Evolutionary conservation across 495 filamentous ascomycete genomes (phyloP).

Genomic region (Rhizodiscina lignyota): DNA sequence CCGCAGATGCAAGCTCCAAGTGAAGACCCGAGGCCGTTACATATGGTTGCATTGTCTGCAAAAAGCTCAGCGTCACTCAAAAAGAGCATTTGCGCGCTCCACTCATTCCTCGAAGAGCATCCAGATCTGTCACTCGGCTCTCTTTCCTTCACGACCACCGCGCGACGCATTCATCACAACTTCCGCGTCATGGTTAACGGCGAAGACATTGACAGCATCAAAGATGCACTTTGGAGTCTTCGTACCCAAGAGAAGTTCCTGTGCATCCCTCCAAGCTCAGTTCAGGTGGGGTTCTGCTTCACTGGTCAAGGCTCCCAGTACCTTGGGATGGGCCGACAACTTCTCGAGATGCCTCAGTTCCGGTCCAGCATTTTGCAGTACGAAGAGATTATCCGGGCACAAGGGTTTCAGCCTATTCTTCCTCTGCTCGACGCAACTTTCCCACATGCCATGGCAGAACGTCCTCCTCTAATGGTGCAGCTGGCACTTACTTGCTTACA

Average conservation of each 20-base stretch:
- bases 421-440: constrained; percentile 13
- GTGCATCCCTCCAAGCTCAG: constrained; percentile 14
- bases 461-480: constrained; percentile 16
- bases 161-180: constrained; percentile 67
- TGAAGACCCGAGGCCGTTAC: constrained; percentile 32
- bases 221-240: constrained; percentile 16
- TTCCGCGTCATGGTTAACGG: constrained; percentile 49
- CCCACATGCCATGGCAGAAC: constrained; percentile 5
- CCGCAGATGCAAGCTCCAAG: constrained; percentile 18
- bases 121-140: constrained; percentile 31
- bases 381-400: constrained; percentile 13
- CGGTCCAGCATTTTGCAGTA: constrained; percentile 13
- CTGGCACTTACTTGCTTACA: constrained; percentile 19
- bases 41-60: constrained; percentile 40
- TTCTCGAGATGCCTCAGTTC: constrained; percentile 17
- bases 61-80: constrained; percentile 24
- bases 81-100: constrained; percentile 12
- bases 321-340: constrained; percentile 16
- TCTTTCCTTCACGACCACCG: constrained; percentile 69
- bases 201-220: constrained; percentile 23
- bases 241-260: constrained; percentile 16
- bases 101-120: constrained; percentile 34
- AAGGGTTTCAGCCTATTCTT: constrained; percentile 17
- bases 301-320: constrained; percentile 26
- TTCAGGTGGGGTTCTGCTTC: constrained; percentile 40